Conservation (phyloP, 1,139 yeast genomes). For the Dujonia santamariae region DNA sequence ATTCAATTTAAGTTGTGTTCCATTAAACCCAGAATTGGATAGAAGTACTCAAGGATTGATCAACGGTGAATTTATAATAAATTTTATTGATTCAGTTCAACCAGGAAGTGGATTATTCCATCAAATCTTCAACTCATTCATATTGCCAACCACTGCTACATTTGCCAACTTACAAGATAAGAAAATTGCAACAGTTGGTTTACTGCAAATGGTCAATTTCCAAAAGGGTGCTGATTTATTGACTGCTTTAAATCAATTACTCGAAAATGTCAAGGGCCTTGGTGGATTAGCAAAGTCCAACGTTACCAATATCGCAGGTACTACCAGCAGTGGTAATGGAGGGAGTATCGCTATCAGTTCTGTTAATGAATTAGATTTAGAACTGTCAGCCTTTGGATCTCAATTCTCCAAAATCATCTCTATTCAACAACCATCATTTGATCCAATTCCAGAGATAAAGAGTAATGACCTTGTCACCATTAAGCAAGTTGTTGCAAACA, state of each 20-base stretch:
- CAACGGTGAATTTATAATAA: conserved; percentile 51
- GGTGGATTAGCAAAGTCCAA: conserved; percentile 34
- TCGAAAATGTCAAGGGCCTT: conserved; percentile 42
- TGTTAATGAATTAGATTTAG: conserved; percentile 57
- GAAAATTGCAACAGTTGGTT: conserved; percentile 73
- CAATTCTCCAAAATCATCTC: conserved; percentile 72
- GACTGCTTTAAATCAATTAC: conserved; percentile 51
- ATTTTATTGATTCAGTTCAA: conserved; percentile 63
- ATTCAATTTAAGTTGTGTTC: conserved; percentile 45
- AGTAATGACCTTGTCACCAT: conserved; percentile 34
- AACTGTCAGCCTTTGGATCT: conserved; percentile 77
- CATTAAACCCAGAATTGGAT: conserved; percentile 24
- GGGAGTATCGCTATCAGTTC: conserved; percentile 9
- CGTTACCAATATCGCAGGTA: too few relatives aligned
- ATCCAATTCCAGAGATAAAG: conserved; percentile 56
- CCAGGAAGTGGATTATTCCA: conserved; percentile 50
- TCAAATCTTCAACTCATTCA: conserved; percentile 59
- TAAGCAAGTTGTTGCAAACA: conserved; percentile 26
- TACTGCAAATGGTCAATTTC: conserved; percentile 56
- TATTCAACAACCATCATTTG: conserved; percentile 58
- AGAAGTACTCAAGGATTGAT: conserved; percentile 17
- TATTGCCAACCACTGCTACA: conserved; percentile 64
- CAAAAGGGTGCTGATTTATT: too few relatives aligned
- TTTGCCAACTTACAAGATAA: conserved; percentile 71
- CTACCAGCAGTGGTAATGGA: conserved; percentile 21